Percentiles rank a stretch among this genome's conserved stretches.
These are phyloP conservation scores for Leccinum variabile DNA, from an alignment of 1,284 basidiomycete genomes.

Conservation along the genomic window DNA sequence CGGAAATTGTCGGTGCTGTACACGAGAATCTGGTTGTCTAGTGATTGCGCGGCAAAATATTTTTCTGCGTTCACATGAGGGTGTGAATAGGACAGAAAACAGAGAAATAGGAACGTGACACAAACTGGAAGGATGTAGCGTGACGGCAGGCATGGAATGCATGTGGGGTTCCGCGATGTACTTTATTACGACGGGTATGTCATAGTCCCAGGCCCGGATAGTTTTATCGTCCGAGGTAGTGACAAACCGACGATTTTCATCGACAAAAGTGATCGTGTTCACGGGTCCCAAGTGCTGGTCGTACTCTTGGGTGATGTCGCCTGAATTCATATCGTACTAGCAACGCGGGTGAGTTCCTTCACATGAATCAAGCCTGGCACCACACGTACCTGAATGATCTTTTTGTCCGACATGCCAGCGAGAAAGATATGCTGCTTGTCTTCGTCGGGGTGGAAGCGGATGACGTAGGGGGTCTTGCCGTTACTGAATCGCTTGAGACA, in stretches of 20 bases:
- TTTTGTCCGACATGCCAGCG: slow-evolving; percentile 99
- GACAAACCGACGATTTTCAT: slow-evolving; percentile 95
- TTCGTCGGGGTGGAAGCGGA: slow-evolving; percentile 93
- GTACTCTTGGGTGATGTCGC: slow-evolving; percentile 97
- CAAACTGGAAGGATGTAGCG: slow-evolving; percentile 90
- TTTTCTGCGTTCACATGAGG: slow-evolving; percentile 58
- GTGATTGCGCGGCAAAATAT: slow-evolving; percentile 95
- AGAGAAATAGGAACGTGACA: slow-evolving; percentile 24
- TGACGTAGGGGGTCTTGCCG: slow-evolving; percentile 94
- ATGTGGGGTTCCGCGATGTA: slow-evolving; percentile 99
- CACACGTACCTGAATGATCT: slow-evolving; percentile 85
- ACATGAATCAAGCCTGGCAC: neutral
- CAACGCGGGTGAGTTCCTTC: slow-evolving; percentile 11
- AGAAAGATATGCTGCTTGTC: slow-evolving; percentile 97
- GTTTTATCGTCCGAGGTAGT: slow-evolving; percentile 99
- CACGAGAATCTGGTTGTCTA: slow-evolving; percentile 97
- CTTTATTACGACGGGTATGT: slow-evolving; percentile 99
- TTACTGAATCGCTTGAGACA: slow-evolving; percentile 95
- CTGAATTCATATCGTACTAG: slow-evolving; percentile 92
- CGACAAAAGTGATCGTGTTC: slow-evolving; percentile 98
- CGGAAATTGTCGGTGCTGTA: slow-evolving; percentile 97
- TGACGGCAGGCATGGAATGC: slow-evolving; percentile 99
- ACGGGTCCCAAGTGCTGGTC: slow-evolving; percentile 98
- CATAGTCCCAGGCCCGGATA: slow-evolving; percentile 97
- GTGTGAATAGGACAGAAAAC: slow-evolving; percentile 2